phyloP scores from a whole-genome alignment of 1,284 basidiomycete species.

The Malassezia equina region DNA sequence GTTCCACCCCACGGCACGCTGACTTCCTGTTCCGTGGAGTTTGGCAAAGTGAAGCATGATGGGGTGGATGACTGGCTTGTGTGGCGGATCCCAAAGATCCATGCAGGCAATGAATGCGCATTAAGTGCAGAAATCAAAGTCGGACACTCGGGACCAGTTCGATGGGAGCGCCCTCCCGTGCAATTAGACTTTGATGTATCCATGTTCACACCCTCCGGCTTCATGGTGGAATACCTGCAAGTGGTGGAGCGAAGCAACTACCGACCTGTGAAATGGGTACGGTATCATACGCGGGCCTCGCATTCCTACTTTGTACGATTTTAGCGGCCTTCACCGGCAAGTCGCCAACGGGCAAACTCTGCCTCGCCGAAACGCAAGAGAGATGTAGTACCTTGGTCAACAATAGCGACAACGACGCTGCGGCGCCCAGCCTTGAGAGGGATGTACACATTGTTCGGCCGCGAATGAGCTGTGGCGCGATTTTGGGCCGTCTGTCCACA shows the following conservation, averaged over 20 bases:
- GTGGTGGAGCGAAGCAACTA: conserved; percentile 95
- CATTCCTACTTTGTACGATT: conserved; percentile 38
- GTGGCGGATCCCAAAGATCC: conserved; percentile 88
- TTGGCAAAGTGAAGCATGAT: conserved; percentile 93
- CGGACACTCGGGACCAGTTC: conserved; percentile 69
- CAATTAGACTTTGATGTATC: conserved; percentile 95
- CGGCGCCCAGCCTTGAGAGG: conserved; percentile 71
- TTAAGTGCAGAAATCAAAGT: conserved; percentile 73
- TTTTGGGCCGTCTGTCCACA: background rate
- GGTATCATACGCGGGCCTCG: conserved; percentile 34
- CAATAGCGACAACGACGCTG: conserved; percentile 72
- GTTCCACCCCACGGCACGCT: conserved; percentile 87
- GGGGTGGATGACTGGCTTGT: conserved; percentile 88
- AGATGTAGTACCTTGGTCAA: conserved; percentile 76
- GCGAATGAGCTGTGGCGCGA: background rate
- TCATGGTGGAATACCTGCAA: conserved; percentile 92
- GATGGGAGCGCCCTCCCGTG: conserved; percentile 94
- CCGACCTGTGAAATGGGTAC: conserved; percentile 52
- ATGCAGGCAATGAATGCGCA: conserved; percentile 81
- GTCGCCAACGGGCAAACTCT: conserved; percentile 56
- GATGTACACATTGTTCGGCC: conserved; percentile 40
- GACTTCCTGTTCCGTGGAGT: conserved; percentile 78
- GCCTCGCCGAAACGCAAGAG: conserved; percentile 81
- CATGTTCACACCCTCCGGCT: conserved; percentile 92
- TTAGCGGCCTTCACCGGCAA: conserved; percentile 16